Conservation (phyloP, 768 basidiomycete genomes). For the Russula compacta region DNA sequence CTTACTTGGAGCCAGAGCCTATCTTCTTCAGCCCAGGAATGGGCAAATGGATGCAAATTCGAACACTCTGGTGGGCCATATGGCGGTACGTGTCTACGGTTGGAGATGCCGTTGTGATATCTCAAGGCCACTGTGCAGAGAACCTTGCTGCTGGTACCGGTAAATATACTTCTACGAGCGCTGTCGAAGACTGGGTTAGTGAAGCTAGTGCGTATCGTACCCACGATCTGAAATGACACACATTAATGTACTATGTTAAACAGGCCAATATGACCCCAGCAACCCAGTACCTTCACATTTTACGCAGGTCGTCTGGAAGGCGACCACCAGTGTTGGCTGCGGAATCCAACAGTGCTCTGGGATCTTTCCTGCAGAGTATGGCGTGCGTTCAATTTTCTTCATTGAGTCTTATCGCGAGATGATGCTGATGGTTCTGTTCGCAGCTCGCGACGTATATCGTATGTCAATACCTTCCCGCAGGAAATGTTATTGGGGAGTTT, state of each 20-base stretch:
- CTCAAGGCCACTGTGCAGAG: conserved; percentile 32
- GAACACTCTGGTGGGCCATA: conserved; percentile 58
- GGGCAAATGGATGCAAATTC: conserved; percentile 62
- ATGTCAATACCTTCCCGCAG: conserved; percentile 58
- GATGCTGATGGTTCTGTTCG: not conserved
- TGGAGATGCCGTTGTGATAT: not conserved
- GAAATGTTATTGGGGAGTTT: conserved; percentile 58
- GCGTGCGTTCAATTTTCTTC: conserved; percentile 32
- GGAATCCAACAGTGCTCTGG: conserved; percentile 40
- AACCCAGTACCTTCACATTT: conserved; percentile 59
- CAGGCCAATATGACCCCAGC: conserved; percentile 47
- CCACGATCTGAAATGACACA: not conserved
- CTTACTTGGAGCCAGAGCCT: conserved; percentile 57
- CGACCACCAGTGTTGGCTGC: conserved; percentile 53
- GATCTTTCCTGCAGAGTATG: conserved; percentile 47
- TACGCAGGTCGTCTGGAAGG: conserved; percentile 74
- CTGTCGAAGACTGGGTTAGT: conserved; percentile 53
- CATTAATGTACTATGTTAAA: not conserved
- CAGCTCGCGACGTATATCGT: conserved; percentile 53
- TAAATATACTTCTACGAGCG: conserved; percentile 38
- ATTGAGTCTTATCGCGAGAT: not conserved
- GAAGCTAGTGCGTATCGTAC: conserved; percentile 45
- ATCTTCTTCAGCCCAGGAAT: conserved; percentile 55
- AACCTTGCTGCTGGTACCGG: conserved; percentile 72
- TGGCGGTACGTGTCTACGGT: conserved; percentile 37